Evolutionary conservation across 352 stramenopile genomes (phyloP), one percentile per base, ranked within the genome.

Genomic region (Pythium dissotocum): DNA sequence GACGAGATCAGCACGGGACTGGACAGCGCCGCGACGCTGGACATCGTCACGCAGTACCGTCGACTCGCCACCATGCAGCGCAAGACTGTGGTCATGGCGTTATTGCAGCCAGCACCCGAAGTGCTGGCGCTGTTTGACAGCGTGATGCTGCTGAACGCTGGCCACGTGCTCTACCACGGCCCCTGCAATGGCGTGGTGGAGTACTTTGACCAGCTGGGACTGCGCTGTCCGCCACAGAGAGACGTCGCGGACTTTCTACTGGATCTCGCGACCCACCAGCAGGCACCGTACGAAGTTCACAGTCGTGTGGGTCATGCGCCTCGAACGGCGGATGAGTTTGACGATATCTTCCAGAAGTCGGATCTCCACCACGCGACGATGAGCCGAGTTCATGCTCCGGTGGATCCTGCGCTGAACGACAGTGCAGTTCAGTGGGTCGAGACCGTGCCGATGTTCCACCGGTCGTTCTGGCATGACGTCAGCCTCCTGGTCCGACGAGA

Each of bases 61-160:
- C n/a, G 28, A 8, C n/a, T 42, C 26, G 51, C 35, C 24, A 24
- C 68, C 64, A 44, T 52, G 6, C 66, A 90, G 16, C 59, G 75
- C 56, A 76, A 78, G 48, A 89, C 81, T 1, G 61, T 81, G n/a
- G 74, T 95, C 46, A 85, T 98, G 21, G 89, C 88, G 12, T 76
- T 98, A 9, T 72, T 98, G 18, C 82, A 98, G 75, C 94, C 96
- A 30, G 86, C 93, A 14, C 96, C 96, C 10, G 94, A 67, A 98
- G 78, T 97, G 5, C 91, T 97, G 36, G 85, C 77, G 28, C 75
- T 98, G 13, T 98, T 99, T 71, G 96, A 99, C 76, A 85, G 97
- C 60, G 69, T 98, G 13, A 83, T 98, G 32, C 53, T 99, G 33
- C 70, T 99, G 21, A 91, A 93, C 70, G 81, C 95, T 16, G 94